These are phyloP conservation scores for Kregervanrija delftensis DNA, from an alignment of 805 yeast genomes.

Conservation along the genomic window DNA sequence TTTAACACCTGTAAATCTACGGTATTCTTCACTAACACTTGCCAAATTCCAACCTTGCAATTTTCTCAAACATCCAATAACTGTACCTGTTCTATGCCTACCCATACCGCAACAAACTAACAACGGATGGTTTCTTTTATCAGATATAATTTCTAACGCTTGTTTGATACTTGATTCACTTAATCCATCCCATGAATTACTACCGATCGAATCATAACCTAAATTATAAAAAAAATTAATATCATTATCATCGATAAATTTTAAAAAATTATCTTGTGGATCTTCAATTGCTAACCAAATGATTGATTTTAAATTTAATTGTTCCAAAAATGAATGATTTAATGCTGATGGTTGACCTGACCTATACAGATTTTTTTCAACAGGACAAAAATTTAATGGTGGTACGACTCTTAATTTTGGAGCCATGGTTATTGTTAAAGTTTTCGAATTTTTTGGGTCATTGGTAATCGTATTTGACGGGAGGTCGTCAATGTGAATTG, in stretches of 20 bases:
- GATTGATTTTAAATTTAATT: conserved; percentile 68
- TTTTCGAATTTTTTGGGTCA: conserved; percentile 12
- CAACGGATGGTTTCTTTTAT: conserved; percentile 72
- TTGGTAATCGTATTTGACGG: conserved; percentile 18
- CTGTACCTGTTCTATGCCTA: conserved; percentile 94
- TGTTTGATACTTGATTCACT: conserved; percentile 74
- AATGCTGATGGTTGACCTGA: conserved; percentile 95
- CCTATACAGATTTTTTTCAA: conserved; percentile 77
- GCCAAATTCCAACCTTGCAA: conserved; percentile 98
- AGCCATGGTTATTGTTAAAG: conserved; percentile 35
- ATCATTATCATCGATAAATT: conserved; percentile 66
- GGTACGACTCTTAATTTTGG: conserved; percentile 75
- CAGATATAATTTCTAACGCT: conserved; percentile 70
- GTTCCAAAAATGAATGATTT: conserved; percentile 77
- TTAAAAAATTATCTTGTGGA: conserved; percentile 82
- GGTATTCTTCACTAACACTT: conserved; percentile 83
- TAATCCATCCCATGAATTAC: conserved; percentile 93
- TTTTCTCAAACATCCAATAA: conserved; percentile 86
- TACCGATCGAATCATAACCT: conserved; percentile 41
- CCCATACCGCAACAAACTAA: conserved; percentile 98
- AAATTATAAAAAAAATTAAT: conserved; percentile 80
- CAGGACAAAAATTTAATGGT: conserved; percentile 93
- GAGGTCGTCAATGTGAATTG: conserved; percentile 20
- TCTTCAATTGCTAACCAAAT: conserved; percentile 96
- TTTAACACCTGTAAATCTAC: conserved; percentile 86